These are phyloP conservation scores for Earliella scabrosa DNA, from an alignment of 1,284 basidiomycete genomes.

Conservation along the genomic window DNA sequence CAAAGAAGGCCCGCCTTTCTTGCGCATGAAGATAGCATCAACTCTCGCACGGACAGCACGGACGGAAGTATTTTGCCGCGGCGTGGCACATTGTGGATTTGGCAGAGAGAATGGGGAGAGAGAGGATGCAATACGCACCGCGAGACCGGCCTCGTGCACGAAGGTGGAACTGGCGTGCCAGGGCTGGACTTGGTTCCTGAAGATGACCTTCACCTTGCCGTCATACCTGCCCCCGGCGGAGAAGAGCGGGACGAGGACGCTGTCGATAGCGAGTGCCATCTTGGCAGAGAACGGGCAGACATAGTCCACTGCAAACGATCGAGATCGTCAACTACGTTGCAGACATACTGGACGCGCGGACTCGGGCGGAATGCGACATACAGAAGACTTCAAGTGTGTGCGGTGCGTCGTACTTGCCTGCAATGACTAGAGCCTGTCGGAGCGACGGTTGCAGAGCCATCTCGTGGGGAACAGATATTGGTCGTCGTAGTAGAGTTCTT, in stretches of 20 bases:
- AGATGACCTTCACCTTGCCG: constrained; percentile 80
- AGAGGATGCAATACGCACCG: constrained; percentile 49
- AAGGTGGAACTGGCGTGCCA: constrained; percentile 82
- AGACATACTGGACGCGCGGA: neutral
- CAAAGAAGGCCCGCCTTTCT: too few relatives aligned
- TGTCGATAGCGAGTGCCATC: constrained; percentile 61
- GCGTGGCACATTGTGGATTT: too few relatives aligned
- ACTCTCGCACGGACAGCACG: too few relatives aligned
- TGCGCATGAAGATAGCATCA: too few relatives aligned
- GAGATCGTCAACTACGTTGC: neutral
- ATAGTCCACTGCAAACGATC: constrained; percentile 67
- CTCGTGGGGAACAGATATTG: neutral
- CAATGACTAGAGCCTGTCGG: constrained; percentile 65
- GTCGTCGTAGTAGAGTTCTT: too few relatives aligned
- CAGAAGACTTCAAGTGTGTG: constrained; percentile 88
- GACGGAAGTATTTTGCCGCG: too few relatives aligned
- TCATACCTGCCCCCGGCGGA: constrained; percentile 69
- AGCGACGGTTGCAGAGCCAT: constrained; percentile 90
- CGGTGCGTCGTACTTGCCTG: constrained; percentile 66
- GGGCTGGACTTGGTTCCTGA: constrained; percentile 84
- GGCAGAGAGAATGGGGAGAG: neutral
- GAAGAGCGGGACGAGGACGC: constrained; percentile 62
- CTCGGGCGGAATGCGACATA: constrained; percentile 38
- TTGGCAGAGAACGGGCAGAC: constrained; percentile 88
- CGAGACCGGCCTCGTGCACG: constrained; percentile 82